Percentiles rank a stretch among this genome's conserved stretches.
phyloP scores from a whole-genome alignment of 2,329 filamentous ascomycete species.

The Fonsecaea multimorphosa region DNA sequence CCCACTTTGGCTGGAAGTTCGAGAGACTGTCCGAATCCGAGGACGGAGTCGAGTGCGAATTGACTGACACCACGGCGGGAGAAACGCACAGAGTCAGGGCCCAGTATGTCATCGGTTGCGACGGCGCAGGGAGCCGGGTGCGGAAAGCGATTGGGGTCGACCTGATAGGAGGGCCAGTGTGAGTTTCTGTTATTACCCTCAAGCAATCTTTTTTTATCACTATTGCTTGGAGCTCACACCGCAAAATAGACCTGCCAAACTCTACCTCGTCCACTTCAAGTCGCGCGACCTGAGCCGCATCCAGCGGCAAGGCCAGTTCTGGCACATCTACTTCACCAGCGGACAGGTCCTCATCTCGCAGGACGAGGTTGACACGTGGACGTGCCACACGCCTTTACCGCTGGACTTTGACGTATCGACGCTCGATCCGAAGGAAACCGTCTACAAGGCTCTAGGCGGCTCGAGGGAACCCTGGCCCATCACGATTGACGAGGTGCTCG shows the following conservation, averaged over 20 bases:
- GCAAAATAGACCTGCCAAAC: constrained; percentile 37
- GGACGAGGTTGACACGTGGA: constrained; percentile 46
- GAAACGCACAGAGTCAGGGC: constrained; percentile 36
- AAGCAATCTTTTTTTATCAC: neutral
- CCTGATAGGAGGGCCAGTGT: constrained; percentile 42
- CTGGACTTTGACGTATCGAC: constrained; percentile 27
- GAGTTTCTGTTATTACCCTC: constrained; percentile 15
- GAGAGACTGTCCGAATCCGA: constrained; percentile 34
- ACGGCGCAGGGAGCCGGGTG: constrained; percentile 42
- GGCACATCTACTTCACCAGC: constrained; percentile 44
- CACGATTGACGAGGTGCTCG: constrained; percentile 46
- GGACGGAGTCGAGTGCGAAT: constrained; percentile 31
- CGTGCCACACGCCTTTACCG: constrained; percentile 40
- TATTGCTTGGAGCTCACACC: no score
- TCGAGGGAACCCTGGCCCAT: constrained; percentile 33
- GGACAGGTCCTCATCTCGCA: constrained; percentile 43
- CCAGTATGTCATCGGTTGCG: constrained; percentile 42
- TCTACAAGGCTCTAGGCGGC: constrained; percentile 41
- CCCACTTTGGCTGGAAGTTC: constrained; percentile 43
- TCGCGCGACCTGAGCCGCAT: constrained; percentile 41
- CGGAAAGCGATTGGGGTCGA: constrained; percentile 38
- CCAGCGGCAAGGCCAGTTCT: constrained; percentile 42
- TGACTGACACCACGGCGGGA: constrained; percentile 37
- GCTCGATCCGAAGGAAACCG: constrained; percentile 38
- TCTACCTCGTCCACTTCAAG: constrained; percentile 45